phyloP scores from a whole-genome alignment of 2,329 filamentous ascomycete species.

The Arthrobotrys sphaeroides region DNA sequence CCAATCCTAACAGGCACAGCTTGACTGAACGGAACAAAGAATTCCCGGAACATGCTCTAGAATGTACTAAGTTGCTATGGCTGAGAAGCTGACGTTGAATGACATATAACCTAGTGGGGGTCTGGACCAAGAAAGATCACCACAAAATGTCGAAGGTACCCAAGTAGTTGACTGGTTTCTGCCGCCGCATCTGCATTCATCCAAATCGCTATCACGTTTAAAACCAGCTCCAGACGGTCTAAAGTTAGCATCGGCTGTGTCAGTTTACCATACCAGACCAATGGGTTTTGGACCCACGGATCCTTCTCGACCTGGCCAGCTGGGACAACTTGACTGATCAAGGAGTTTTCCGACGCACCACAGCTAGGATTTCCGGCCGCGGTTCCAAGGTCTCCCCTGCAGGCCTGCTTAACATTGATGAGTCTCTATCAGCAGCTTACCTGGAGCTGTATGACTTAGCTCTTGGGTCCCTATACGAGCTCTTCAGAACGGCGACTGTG shows the following conservation, averaged over 20 bases:
- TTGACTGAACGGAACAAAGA: not conserved
- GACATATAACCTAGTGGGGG: not conserved
- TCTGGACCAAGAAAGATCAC: not conserved
- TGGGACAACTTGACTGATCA: too few relatives aligned
- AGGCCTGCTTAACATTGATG: not conserved
- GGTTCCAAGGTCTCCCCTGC: not conserved
- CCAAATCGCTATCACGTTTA: not conserved
- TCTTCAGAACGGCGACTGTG: not conserved
- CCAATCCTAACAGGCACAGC: too few relatives aligned
- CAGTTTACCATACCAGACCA: not conserved
- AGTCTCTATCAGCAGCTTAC: not conserved
- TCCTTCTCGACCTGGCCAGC: not conserved
- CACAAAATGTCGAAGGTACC: too few relatives aligned
- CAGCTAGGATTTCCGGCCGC: not conserved
- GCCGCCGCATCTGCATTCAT: not conserved
- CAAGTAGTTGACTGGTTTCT: not conserved
- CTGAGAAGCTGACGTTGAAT: not conserved
- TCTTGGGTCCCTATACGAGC: constrained; percentile 1
- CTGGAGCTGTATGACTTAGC: not conserved
- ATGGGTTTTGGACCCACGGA: not conserved
- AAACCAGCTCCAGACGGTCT: not conserved
- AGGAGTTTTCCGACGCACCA: not conserved
- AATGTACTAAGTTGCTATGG: not conserved
- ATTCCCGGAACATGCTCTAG: not conserved
- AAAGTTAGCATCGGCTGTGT: not conserved